phyloP scores from a whole-genome alignment of 2,329 filamentous ascomycete genomes.

The Pyrenochaeta sp. region DNA sequence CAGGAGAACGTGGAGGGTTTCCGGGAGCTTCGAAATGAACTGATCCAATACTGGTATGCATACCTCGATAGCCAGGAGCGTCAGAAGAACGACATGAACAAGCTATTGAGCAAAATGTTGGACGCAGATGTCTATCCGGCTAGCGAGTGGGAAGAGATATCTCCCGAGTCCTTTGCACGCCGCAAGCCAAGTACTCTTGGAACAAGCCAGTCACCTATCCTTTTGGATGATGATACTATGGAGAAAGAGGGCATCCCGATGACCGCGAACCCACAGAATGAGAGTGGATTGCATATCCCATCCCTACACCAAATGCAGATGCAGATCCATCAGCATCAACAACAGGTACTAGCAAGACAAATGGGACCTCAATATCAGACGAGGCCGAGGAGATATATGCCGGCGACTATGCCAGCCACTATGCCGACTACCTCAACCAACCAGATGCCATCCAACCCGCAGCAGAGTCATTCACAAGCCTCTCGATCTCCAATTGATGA shows the following conservation, averaged over 20 bases:
- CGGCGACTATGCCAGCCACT: no score
- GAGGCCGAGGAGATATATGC: no score
- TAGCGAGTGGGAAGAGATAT: slow-evolving; percentile 16
- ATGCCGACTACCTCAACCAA: no score
- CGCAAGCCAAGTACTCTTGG: not conserved
- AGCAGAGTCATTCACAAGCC: no score
- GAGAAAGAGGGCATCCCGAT: slow-evolving; percentile 20
- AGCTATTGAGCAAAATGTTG: slow-evolving; percentile 25
- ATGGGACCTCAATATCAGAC: no score
- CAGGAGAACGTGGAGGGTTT: slow-evolving; percentile 40
- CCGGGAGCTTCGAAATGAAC: slow-evolving; percentile 32
- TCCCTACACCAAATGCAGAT: not conserved
- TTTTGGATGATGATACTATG: slow-evolving; percentile 16
- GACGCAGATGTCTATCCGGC: slow-evolving; percentile 36
- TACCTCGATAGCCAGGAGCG: slow-evolving; percentile 35
- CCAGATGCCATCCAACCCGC: no score
- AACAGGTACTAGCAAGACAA: no score
- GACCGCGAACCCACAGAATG: slow-evolving; percentile 9
- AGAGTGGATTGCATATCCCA: no score
- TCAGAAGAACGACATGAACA: slow-evolving; percentile 30
- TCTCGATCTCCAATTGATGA: no score
- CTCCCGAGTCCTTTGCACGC: not conserved
- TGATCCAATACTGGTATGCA: slow-evolving; percentile 37
- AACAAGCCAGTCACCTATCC: slow-evolving; percentile 7
- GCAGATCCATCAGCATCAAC: no score